phyloP scores from a whole-genome alignment of 805 yeast species.

The Saccharomycopsis sp. region DNA sequence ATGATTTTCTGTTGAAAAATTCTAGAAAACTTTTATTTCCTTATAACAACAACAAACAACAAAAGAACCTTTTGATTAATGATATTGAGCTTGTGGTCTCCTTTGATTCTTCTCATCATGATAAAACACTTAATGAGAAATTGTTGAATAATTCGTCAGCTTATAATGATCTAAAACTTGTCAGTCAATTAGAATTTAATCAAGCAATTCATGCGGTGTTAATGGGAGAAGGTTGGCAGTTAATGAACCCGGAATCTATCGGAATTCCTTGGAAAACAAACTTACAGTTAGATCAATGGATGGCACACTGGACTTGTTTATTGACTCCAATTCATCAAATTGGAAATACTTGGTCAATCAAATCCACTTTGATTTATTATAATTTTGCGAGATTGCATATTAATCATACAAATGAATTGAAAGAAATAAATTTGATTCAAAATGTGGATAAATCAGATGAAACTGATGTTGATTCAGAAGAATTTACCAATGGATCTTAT shows the following conservation, averaged over 20 bases:
- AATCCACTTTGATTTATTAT: conserved; percentile 58
- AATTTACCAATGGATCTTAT: no score
- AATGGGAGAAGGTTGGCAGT: conserved; percentile 49
- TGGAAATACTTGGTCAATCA: conserved; percentile 52
- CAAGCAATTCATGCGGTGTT: conserved; percentile 52
- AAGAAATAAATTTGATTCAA: background rate
- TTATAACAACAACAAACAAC: conserved; percentile 6
- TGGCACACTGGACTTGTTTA: conserved; percentile 70
- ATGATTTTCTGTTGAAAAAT: conserved; percentile 18
- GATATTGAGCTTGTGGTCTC: background rate
- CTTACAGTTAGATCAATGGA: conserved; percentile 63
- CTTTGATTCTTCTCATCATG: background rate
- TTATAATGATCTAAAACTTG: conserved; percentile 43
- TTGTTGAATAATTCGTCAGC: conserved; percentile 17
- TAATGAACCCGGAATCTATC: conserved; percentile 46
- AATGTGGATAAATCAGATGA: background rate
- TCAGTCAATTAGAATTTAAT: conserved; percentile 62
- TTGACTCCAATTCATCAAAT: conserved; percentile 43
- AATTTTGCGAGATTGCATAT: conserved; percentile 70
- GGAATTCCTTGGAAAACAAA: conserved; percentile 63
- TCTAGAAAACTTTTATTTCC: conserved; percentile 32
- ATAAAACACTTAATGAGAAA: conserved; percentile 19
- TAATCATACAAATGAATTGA: conserved; percentile 23
- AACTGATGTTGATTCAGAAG: background rate
- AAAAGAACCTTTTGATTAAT: background rate